Evolutionary conservation across 129 eudicot genomes (phyloP).

Genomic region (Tagetes erecta): DNA sequence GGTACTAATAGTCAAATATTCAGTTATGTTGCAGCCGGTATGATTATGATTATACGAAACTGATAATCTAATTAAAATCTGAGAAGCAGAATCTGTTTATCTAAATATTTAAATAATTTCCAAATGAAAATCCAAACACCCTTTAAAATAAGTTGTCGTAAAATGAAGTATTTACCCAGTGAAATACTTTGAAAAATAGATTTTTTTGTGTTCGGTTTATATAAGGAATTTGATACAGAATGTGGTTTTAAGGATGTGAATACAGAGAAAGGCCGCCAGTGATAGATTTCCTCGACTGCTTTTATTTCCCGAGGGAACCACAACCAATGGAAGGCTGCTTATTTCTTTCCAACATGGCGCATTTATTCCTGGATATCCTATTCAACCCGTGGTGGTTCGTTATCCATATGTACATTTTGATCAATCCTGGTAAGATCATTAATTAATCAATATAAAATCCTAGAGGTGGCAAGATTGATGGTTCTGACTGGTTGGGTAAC

Average conservation of each 20-base stretch:
- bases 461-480: neutral
- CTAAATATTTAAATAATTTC: neutral
- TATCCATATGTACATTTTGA: constrained; percentile 98
- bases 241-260: constrained; percentile 77
- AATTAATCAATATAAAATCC: neutral
- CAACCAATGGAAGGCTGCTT: constrained; percentile 82
- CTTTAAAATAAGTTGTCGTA: neutral
- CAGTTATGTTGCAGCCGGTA: constrained; percentile 4
- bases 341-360: constrained; percentile 95
- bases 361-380: constrained; percentile 84
- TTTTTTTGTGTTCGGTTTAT: constrained; percentile 23
- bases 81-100: neutral
- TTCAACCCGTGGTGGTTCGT: constrained; percentile 91
- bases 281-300: constrained; percentile 89
- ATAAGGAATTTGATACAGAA: constrained; percentile 92
- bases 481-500: neutral
- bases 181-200: neutral
- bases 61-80: neutral
- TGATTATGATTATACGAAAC: neutral
- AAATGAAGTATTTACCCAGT: neutral
- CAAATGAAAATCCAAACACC: neutral
- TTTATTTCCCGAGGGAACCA: constrained; percentile 99
- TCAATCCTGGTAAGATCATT: constrained; percentile 79
- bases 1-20: neutral
- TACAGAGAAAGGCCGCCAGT: constrained; percentile 96